phyloP scores from a whole-genome alignment of 495 filamentous ascomycete genomes.

The Xylaria cubensis region DNA sequence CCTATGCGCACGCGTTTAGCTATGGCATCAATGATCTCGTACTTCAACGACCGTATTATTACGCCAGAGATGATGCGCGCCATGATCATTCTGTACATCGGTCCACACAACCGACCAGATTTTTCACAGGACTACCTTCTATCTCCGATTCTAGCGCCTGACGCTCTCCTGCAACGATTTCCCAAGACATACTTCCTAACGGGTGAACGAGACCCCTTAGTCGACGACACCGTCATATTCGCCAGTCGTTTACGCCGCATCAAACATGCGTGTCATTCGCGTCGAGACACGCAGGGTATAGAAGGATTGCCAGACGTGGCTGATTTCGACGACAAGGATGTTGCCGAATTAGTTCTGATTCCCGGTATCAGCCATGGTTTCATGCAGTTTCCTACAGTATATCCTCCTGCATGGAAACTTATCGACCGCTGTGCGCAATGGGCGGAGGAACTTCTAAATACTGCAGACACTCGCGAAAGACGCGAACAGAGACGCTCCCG shows the following conservation, averaged over 20 bases:
- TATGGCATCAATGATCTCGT: conserved; percentile 94
- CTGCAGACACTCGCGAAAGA: conserved; percentile 48
- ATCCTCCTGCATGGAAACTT: conserved; percentile 84
- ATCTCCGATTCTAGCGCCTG: conserved; percentile 87
- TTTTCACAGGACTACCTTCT: conserved; percentile 91
- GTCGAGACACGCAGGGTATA: conserved; percentile 30
- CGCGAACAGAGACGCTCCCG: conserved; percentile 31
- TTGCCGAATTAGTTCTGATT: conserved; percentile 81
- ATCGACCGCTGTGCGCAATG: conserved; percentile 76
- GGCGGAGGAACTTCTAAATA: conserved; percentile 74
- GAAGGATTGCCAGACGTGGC: conserved; percentile 38
- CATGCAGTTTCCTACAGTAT: conserved; percentile 84
- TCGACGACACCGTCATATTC: conserved; percentile 96
- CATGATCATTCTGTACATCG: conserved; percentile 98
- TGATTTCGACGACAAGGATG: conserved; percentile 75
- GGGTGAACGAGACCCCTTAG: conserved; percentile 91
- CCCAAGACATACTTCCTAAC: conserved; percentile 94
- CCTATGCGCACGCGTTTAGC: conserved; percentile 87
- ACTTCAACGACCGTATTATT: conserved; percentile 94
- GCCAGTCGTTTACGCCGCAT: conserved; percentile 84
- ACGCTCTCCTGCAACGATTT: conserved; percentile 78
- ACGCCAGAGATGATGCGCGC: conserved; percentile 98
- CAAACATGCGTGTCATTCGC: conserved; percentile 66
- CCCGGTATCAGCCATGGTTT: conserved; percentile 93
- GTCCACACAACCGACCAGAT: conserved; percentile 89